These are phyloP conservation scores for Thermomucor indicae-seudaticae DNA, from an alignment of 371 early-diverging fungal genomes.

Conservation along the genomic window DNA sequence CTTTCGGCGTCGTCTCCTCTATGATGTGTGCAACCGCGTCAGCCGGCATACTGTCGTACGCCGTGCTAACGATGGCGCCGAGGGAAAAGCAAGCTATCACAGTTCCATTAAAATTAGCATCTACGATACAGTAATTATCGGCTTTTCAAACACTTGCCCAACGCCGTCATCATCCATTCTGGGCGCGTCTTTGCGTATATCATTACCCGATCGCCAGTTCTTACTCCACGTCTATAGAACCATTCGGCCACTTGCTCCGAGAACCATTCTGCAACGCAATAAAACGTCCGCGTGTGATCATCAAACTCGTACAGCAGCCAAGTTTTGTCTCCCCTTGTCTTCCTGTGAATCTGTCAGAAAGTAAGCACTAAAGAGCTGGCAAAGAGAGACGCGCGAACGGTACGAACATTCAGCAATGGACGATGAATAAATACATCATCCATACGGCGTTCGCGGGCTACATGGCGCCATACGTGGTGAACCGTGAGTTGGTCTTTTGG, in stretches of 20 bases:
- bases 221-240: slow-evolving; percentile 34
- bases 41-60: slow-evolving; percentile 88
- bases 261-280: slow-evolving; percentile 31
- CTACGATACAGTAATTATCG: not conserved
- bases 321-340: slow-evolving; percentile 37
- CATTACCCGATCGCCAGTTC: slow-evolving; percentile 45
- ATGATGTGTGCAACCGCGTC: slow-evolving; percentile 68
- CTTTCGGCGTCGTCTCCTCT: slow-evolving; percentile 68
- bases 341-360: slow-evolving; percentile 33
- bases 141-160: slow-evolving; percentile 41
- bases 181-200: slow-evolving; percentile 61
- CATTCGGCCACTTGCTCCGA: slow-evolving; percentile 35
- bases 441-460: slow-evolving; percentile 28
- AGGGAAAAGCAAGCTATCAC: slow-evolving; percentile 58
- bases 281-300: slow-evolving; percentile 49
- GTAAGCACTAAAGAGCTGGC: not conserved
- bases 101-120: not conserved
- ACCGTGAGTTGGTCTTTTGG: slow-evolving; percentile 33
- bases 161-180: slow-evolving; percentile 51
- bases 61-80: slow-evolving; percentile 75
- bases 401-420: slow-evolving; percentile 42
- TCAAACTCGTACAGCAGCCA: slow-evolving; percentile 56
- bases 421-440: slow-evolving; percentile 49
- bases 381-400: not conserved
- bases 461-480: slow-evolving; percentile 42